Conservation (phyloP, 106 monocot species). For the Dioscorea dumetorum region DNA sequence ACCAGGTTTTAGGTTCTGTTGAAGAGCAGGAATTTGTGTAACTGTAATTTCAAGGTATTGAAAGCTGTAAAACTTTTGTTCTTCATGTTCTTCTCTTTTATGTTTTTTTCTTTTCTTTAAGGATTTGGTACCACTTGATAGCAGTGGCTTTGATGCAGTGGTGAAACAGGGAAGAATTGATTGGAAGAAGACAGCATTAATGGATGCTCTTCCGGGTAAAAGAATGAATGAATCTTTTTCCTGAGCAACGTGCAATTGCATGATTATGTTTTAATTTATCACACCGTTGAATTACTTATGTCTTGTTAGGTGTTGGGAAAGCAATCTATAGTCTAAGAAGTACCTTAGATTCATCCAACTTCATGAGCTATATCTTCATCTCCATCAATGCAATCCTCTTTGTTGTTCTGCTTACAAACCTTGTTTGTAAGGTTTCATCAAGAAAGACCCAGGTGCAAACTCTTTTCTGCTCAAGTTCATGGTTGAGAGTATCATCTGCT, state of each 20-base stretch:
- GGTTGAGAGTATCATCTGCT: slow-evolving; percentile 7
- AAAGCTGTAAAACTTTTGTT: too few species aligned
- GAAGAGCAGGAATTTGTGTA: too few species aligned
- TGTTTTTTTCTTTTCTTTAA: too few species aligned
- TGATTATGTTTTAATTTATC: not conserved
- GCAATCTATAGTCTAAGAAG: slow-evolving; percentile 7
- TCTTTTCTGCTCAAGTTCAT: slow-evolving; percentile 15
- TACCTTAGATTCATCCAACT: slow-evolving; percentile 22
- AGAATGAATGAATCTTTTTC: not conserved
- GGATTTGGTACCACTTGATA: too few species aligned
- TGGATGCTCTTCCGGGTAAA: not conserved
- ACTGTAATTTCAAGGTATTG: too few species aligned
- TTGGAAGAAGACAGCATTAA: not conserved
- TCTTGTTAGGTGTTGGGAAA: slow-evolving; percentile 9
- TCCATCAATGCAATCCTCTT: slow-evolving; percentile 24
- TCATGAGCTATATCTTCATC: slow-evolving; percentile 29
- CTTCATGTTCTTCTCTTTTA: too few species aligned
- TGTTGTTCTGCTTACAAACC: slow-evolving; percentile 20
- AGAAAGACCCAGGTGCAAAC: not conserved
- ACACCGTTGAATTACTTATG: not conserved
- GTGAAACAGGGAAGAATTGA: not conserved
- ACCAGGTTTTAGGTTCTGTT: too few species aligned
- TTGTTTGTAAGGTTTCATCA: slow-evolving; percentile 14
- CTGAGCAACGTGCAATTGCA: not conserved
- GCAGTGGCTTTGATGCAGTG: too few species aligned